Evolutionary conservation across 2,329 filamentous ascomycete genomes (phyloP), one percentile per base, ranked within the genome.

Genomic region (Pyricularia pennisetigena): DNA sequence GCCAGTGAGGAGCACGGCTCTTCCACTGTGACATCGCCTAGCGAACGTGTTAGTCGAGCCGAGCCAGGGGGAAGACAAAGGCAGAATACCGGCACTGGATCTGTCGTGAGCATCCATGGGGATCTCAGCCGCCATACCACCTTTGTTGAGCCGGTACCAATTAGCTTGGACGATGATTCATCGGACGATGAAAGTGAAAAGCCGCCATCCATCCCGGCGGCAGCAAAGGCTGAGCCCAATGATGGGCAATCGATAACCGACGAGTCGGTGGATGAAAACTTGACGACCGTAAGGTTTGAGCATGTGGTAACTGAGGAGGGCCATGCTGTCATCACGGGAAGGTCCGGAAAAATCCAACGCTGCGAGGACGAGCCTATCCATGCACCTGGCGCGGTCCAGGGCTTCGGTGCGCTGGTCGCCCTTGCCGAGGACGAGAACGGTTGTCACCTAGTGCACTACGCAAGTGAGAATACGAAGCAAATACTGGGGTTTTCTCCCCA

Each of bases 281-380:
- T 91, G 29, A 75, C 93, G 1, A 92, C 91, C 1, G 83, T 88
- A 28, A 88, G 93, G 2, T 97, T 96, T 78, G 90, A 89, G 72
- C 92, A 97, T 74, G 82, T 91, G 4, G 80, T 90, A 29, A 93
- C 91, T 0, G 87, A 91, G 2, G 90, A 88, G 20, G 93, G 93
- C 0, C 92, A 97, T 78, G 88, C 90, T 29, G 86, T 97, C 32
- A 91, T 97, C 68, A 95, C 92, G 0, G 93, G 93, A 6, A 85
- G 90, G 68, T 88, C 92, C 67, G 89, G 88, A 1, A 86, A 84
- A 0, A 79, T 95, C 63, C 91, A 96, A 75, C 85, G 88, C 67
- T 97, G 93, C 74, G 93, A 97, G 76, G 93, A 97, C 74, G 93
- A 97, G 74, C 93, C 93, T 0, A 97, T 97, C 29, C 92, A 94